Conservation (phyloP, 192 early-diverging fungal genomes). For the Chytriomyces sp. region DNA sequence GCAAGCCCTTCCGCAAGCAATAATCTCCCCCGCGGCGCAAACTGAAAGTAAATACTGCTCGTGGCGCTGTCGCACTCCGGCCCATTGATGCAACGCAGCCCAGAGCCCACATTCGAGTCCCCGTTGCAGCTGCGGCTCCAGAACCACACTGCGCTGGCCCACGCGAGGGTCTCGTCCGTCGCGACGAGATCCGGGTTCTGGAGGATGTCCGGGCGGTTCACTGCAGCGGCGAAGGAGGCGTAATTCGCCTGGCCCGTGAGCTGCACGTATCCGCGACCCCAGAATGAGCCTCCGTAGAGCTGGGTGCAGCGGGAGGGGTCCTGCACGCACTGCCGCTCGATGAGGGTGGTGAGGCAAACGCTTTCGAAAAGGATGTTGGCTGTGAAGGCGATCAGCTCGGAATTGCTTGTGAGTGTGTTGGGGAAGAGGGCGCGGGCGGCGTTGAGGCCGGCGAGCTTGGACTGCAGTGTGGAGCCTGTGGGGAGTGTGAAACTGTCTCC, state of each 20-base stretch:
- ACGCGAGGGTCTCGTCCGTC: conserved; percentile 10
- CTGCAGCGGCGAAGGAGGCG: neutral
- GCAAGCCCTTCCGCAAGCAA: neutral
- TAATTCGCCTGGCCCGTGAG: neutral
- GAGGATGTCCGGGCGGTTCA: neutral
- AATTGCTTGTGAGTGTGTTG: neutral
- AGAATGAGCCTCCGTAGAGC: neutral
- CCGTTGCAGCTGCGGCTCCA: neutral
- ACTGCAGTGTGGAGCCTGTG: neutral
- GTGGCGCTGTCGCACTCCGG: conserved; percentile 2
- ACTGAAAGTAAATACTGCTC: neutral
- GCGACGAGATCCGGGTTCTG: conserved; percentile 7
- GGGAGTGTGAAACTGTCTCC: neutral
- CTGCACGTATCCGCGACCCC: conserved; percentile 14
- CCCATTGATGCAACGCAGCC: neutral
- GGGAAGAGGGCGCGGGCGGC: neutral
- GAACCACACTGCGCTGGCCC: conserved; percentile 19
- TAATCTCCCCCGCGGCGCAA: neutral
- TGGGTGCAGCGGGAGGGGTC: neutral
- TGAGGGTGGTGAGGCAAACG: neutral
- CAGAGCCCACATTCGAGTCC: neutral
- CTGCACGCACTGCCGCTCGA: neutral
- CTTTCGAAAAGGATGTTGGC: conserved; percentile 6
- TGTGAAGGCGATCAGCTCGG: neutral
- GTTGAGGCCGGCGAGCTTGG: neutral